A percentile compares a stretch with the other conserved stretches of the same genome.
Evolutionary conservation across 2,329 filamentous ascomycete species (phyloP).

Genomic region (Cercospora nicotianae): DNA sequence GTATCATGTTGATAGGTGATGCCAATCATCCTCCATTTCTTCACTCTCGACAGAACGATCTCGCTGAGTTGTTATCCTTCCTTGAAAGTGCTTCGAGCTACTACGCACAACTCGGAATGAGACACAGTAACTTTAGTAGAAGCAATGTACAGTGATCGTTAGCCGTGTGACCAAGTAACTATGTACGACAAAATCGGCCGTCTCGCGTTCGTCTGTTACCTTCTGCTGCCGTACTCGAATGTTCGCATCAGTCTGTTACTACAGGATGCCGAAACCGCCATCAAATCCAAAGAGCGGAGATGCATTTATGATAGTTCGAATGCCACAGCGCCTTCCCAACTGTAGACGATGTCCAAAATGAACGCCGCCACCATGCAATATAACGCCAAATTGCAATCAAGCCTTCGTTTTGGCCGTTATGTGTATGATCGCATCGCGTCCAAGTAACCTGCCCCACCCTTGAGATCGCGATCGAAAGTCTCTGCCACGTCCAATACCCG

Average conservation of each 20-base stretch:
- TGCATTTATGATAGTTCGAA: background rate
- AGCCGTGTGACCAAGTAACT: background rate
- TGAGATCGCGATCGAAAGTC: slow-evolving; percentile 79
- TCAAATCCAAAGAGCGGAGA: background rate
- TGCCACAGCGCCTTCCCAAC: background rate
- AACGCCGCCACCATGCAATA: background rate
- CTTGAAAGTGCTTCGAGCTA: too few species aligned
- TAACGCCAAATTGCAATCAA: background rate
- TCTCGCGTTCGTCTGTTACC: background rate
- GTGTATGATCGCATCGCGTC: slow-evolving; percentile 84
- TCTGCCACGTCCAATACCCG: slow-evolving; percentile 82
- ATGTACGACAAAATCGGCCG: background rate
- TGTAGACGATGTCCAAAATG: background rate
- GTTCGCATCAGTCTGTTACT: background rate
- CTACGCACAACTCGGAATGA: too few species aligned
- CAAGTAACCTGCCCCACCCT: slow-evolving; percentile 74
- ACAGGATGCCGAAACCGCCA: background rate
- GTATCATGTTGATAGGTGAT: too few species aligned
- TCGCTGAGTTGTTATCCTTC: too few species aligned
- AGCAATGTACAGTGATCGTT: background rate
- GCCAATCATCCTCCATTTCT: too few species aligned
- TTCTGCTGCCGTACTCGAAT: slow-evolving; percentile 6
- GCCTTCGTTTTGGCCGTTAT: background rate
- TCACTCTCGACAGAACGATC: too few species aligned
- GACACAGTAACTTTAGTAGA: too few species aligned